A percentile compares a stretch with the other conserved stretches of the same genome.
phyloP scores from a whole-genome alignment of 495 filamentous ascomycete species.

The Venustampulla echinocandica region DNA sequence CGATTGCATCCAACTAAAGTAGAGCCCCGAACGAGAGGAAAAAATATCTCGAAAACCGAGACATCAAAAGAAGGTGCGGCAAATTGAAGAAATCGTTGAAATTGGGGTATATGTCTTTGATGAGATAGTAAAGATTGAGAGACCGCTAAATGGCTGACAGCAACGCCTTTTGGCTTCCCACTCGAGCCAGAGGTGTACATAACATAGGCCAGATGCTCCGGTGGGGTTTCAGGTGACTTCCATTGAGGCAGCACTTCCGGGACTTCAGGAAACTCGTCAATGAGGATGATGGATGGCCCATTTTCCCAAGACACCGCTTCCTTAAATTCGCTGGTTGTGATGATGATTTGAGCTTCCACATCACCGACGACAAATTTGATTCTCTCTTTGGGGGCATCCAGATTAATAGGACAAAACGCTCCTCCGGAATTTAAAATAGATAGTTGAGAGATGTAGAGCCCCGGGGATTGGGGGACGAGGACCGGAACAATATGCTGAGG shows the following conservation, averaged over 20 bases:
- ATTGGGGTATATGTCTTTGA: slow-evolving; percentile 59
- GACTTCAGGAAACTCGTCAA: slow-evolving; percentile 19
- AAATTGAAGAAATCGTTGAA: slow-evolving; percentile 75
- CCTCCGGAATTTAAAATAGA: slow-evolving; percentile 68
- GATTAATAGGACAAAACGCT: slow-evolving; percentile 70
- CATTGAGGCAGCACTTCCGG: neutral
- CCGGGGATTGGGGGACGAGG: slow-evolving; percentile 57
- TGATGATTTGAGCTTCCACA: slow-evolving; percentile 47
- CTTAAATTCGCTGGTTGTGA: slow-evolving; percentile 36
- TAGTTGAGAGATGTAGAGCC: slow-evolving; percentile 62
- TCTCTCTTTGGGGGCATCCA: slow-evolving; percentile 63
- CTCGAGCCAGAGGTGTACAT: slow-evolving; percentile 91
- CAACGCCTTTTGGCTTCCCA: slow-evolving; percentile 81
- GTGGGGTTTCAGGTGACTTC: neutral
- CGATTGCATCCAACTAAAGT: slow-evolving; percentile 64
- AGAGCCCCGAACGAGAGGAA: slow-evolving; percentile 58
- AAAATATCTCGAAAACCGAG: slow-evolving; percentile 84
- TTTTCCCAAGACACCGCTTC: slow-evolving; percentile 25
- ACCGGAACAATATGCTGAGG: slow-evolving; percentile 54
- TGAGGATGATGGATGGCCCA: slow-evolving; percentile 24
- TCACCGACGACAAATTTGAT: slow-evolving; percentile 66
- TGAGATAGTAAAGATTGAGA: slow-evolving; percentile 73
- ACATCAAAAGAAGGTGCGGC: slow-evolving; percentile 84
- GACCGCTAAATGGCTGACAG: slow-evolving; percentile 64
- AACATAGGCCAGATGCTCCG: slow-evolving; percentile 62